A percentile compares a stretch with the other conserved stretches of the same genome.
phyloP scores from a whole-genome alignment of 1,139 yeast genomes.

The Trichomonascaceae sp. region DNA sequence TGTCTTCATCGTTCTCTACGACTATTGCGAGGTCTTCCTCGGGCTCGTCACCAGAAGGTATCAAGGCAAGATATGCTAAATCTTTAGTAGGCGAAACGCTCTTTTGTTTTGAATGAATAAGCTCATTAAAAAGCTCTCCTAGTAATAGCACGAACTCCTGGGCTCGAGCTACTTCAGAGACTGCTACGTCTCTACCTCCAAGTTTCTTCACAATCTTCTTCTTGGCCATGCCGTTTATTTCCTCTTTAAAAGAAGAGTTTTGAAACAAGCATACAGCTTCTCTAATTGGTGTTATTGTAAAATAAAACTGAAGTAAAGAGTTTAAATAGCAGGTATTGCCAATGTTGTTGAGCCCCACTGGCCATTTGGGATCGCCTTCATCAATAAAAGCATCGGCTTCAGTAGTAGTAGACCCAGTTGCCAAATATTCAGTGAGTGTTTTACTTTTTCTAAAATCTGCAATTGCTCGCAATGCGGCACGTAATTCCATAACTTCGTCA shows the following conservation, averaged over 20 bases:
- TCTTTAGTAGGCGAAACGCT: slow-evolving; percentile 80
- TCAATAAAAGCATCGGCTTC: slow-evolving; percentile 10
- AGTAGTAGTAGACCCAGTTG: slow-evolving; percentile 20
- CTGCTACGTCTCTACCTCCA: slow-evolving; percentile 79
- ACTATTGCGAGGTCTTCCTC: slow-evolving; percentile 12
- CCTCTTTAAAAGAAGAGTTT: slow-evolving; percentile 28
- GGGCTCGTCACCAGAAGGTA: slow-evolving; percentile 29
- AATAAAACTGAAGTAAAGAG: slow-evolving; percentile 82
- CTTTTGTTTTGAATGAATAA: slow-evolving; percentile 56
- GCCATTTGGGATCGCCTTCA: slow-evolving; percentile 36
- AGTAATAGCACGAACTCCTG: slow-evolving; percentile 73
- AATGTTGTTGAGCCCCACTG: slow-evolving; percentile 86
- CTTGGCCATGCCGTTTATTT: slow-evolving; percentile 17
- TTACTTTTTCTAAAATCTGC: slow-evolving; percentile 28
- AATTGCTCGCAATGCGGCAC: slow-evolving; percentile 32
- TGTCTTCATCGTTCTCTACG: slow-evolving; percentile 12
- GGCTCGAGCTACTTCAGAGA: slow-evolving; percentile 69
- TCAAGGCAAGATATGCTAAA: slow-evolving; percentile 80
- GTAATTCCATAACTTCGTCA: slow-evolving; percentile 26
- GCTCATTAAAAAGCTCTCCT: slow-evolving; percentile 58
- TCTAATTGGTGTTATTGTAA: slow-evolving; percentile 76
- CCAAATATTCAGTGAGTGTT: slow-evolving; percentile 22
- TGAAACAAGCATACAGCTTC: slow-evolving; percentile 55
- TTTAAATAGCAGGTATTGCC: slow-evolving; percentile 95
- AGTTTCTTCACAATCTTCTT: slow-evolving; percentile 42